phyloP scores from a whole-genome alignment of 2,329 filamentous ascomycete genomes.

The Arthrobotrys sinensis region DNA sequence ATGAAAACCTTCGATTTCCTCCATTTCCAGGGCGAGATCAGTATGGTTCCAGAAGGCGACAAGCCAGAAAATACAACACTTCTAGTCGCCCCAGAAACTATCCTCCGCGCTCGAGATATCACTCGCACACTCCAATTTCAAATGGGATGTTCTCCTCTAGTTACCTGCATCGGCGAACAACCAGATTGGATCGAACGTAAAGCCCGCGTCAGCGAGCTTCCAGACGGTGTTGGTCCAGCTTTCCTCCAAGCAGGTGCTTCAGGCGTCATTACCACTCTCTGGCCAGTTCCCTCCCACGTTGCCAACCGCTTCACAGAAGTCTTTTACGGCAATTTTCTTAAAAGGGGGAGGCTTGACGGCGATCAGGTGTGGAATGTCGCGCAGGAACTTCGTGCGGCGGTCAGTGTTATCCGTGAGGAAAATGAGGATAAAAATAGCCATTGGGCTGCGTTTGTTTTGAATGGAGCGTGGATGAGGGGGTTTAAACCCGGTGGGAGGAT shows the following conservation, averaged over 20 bases:
- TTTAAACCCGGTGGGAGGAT: slow-evolving; percentile 42
- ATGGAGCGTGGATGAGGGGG: slow-evolving; percentile 51
- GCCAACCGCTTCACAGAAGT: slow-evolving; percentile 41
- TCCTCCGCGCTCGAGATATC: slow-evolving; percentile 38
- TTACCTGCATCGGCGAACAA: slow-evolving; percentile 29
- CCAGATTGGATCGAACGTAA: neutral
- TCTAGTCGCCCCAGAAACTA: slow-evolving; percentile 13
- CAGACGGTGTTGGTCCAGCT: slow-evolving; percentile 38
- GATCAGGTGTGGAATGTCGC: slow-evolving; percentile 46
- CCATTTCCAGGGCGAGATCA: slow-evolving; percentile 44
- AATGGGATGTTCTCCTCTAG: slow-evolving; percentile 32
- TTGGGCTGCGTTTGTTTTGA: slow-evolving; percentile 49
- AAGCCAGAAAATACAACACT: slow-evolving; percentile 20
- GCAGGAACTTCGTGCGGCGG: slow-evolving; percentile 7
- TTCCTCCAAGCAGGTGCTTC: slow-evolving; percentile 52
- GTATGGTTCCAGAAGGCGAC: slow-evolving; percentile 18
- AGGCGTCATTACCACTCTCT: slow-evolving; percentile 48
- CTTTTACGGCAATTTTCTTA: slow-evolving; percentile 33
- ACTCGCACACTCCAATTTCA: slow-evolving; percentile 18
- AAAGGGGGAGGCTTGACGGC: neutral
- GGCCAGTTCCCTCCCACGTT: slow-evolving; percentile 41
- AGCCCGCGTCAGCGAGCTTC: slow-evolving; percentile 14
- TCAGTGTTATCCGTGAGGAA: slow-evolving; percentile 13
- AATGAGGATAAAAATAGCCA: slow-evolving; percentile 12
- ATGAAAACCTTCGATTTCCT: slow-evolving; percentile 49